Base-by-base conservation (phyloP, 1,139 yeast genomes). In the Lodderomyces parapsilosis region DNA sequence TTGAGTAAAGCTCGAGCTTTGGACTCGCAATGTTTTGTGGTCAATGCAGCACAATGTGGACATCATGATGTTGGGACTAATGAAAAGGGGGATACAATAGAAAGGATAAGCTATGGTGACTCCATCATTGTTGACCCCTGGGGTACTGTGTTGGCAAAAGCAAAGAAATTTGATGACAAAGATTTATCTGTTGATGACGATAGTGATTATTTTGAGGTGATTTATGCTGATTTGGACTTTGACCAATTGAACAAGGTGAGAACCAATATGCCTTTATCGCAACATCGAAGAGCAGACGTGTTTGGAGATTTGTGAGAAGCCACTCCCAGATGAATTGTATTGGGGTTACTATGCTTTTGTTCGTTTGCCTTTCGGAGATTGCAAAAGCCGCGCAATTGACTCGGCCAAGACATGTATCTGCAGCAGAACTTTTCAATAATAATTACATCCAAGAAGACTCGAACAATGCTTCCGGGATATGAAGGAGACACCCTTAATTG, bases 11-110 rank as follows among this genome's bases (percentile, higher is more conserved):
- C 96, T 0, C 69, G 97, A 39, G 98, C 98, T 2, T 75, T 93
- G 20, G 96, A 90, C 57, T 78, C 93, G 1, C 98, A 93, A 60
- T 74, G 87, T 53, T 93, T 77, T 61, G 96, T 93, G 2, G 71
- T 93, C 4, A 83, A 91, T 86, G 93, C 98, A 0, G 97, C 95
- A 0, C 98, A 91, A 59, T 80, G 82, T 44, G 98, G 98, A 2
- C 68, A 70, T 27, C 98, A 93, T 60, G 71, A 75, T 43, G 71
- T 76, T 0, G 60, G 64, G n/a, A 62, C 59, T 1, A 65, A 59
- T 27, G 59, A 44, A 67, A 18, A 38, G n/a, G 27, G 36, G 13
- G 24, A 33, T 15, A 19, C 72, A 61, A 51, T 59, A 55, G 54
- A 60, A 27, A 61, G 86, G 48, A 62, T 69, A 24, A 84, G 93